These are phyloP conservation scores for Dactylorhiza incarnata DNA, from an alignment of 106 monocot species.

Conservation along the genomic window DNA sequence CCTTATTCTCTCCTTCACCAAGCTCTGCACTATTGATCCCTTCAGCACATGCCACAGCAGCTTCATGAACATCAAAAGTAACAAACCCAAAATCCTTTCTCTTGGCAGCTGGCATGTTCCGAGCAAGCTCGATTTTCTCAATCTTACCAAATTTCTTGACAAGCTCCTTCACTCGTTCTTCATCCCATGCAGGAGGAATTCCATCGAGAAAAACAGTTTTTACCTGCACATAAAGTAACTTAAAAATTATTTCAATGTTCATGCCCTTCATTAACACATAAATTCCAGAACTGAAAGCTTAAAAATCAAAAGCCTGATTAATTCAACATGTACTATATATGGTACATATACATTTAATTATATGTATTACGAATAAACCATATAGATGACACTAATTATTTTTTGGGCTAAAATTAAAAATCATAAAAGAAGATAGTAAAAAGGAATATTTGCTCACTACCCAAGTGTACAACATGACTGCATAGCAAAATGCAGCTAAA, in stretches of 20 bases:
- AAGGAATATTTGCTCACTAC: neutral
- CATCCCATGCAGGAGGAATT: constrained; percentile 84
- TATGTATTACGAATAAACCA: neutral
- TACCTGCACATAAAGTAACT: constrained; percentile 38
- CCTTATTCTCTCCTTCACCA: constrained; percentile 87
- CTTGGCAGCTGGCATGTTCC: constrained; percentile 91
- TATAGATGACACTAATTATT: neutral
- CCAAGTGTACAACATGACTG: neutral
- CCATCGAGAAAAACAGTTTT: constrained; percentile 93
- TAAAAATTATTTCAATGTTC: neutral
- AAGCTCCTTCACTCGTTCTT: constrained; percentile 64
- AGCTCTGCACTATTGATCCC: constrained; percentile 76
- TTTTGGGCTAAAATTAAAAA: neutral
- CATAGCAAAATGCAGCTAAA: neutral
- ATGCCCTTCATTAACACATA: neutral
- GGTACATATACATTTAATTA: neutral
- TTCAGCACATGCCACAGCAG: constrained; percentile 82
- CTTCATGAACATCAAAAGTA: constrained; percentile 82
- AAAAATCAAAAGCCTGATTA: neutral
- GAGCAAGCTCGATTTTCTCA: constrained; percentile 90
- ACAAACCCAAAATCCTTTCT: constrained; percentile 98
- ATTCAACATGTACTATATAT: neutral
- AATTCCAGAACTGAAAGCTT: neutral
- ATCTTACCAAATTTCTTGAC: constrained; percentile 82
- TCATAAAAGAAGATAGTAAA: neutral